Base-by-base conservation (phyloP, 129 eudicot species). In the Heracleum sosnowskyi region DNA sequence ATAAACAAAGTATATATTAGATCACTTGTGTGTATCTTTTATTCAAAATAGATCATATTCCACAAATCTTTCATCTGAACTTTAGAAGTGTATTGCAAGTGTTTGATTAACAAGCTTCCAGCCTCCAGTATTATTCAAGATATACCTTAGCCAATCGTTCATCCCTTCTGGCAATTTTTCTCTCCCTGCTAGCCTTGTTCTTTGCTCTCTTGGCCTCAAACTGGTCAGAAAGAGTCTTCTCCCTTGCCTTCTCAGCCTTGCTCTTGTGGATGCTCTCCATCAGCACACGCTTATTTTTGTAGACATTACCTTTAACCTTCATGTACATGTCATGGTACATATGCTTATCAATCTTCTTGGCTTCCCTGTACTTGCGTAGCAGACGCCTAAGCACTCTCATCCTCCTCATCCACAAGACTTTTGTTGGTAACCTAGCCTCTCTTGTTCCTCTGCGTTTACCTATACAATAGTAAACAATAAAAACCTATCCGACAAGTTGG, bases 261-360 rank as follows among this genome's bases (percentile, higher is more conserved):
- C 96, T 81, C 40, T 91, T 94, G 91, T 94, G 98, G 68, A 94
- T 94, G 80, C 95, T 94, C 84, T 94, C 97, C 96, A 94, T 91
- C 77, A 94, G 82, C 77, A 94, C 98, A 79, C 98, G 90, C 83
- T 94, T 94, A 83, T 94, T 94, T 90, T 91, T 94, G 83, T 91
- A 94, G 16, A 93, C 98, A 79, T 93, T 93, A 90, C 96, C 98
- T 86, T 92, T 88, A 11, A 92, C 98, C 89, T 85, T 93, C 98
- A 93, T 93, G 89, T 93, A 93, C 98, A 93, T 93, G 78, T 93
- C 98, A 84, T 93, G 98, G 57, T 93, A 93, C 98, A 93, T 93
- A 83, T 93, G 98, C 87, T 93, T 93, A 85, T 93, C 98, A 74
- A 93, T 93, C 87, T 93, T 91, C 90, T 93, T 93, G 0, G 98